Percentiles rank a stretch among this genome's conserved stretches.
Conservation (phyloP, 129 eudicot genomes). For the Glebionis coronaria region DNA sequence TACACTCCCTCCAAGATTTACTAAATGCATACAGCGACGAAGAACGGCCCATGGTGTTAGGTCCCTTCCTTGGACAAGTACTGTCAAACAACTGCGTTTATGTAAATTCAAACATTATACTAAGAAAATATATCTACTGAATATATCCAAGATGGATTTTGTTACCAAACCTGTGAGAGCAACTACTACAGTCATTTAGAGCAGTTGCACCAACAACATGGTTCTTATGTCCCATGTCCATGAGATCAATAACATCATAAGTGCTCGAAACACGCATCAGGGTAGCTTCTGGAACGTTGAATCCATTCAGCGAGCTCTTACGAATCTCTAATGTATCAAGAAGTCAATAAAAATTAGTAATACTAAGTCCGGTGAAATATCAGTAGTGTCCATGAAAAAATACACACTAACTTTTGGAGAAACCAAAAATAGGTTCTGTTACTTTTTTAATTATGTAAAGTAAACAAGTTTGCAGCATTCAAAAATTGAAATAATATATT, state of each 20-base stretch:
- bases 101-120: conserved; percentile 5
- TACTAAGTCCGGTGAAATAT: background rate
- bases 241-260: conserved; percentile 76
- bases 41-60: conserved; percentile 66
- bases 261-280: conserved; percentile 76
- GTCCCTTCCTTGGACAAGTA: conserved; percentile 96
- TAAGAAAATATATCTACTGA: background rate
- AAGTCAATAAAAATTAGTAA: conserved; percentile 34
- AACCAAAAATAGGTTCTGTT: too few relatives aligned
- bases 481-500: too few relatives aligned
- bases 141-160: background rate
- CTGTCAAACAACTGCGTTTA: conserved; percentile 82
- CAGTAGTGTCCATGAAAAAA: too few relatives aligned
- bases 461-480: too few relatives aligned
- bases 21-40: conserved; percentile 98
- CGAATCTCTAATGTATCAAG: conserved; percentile 81
- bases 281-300: conserved; percentile 88
- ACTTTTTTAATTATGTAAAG: too few relatives aligned
- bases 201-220: conserved; percentile 97
- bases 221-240: conserved; percentile 78
- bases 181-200: conserved; percentile 97
- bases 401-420: too few relatives aligned
- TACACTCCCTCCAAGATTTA: conserved; percentile 97
- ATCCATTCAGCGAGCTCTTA: conserved; percentile 84
- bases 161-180: conserved; percentile 77